Base-by-base conservation (phyloP, 345 rosid genomes). In the Xanthoceras sorbifolium region DNA sequence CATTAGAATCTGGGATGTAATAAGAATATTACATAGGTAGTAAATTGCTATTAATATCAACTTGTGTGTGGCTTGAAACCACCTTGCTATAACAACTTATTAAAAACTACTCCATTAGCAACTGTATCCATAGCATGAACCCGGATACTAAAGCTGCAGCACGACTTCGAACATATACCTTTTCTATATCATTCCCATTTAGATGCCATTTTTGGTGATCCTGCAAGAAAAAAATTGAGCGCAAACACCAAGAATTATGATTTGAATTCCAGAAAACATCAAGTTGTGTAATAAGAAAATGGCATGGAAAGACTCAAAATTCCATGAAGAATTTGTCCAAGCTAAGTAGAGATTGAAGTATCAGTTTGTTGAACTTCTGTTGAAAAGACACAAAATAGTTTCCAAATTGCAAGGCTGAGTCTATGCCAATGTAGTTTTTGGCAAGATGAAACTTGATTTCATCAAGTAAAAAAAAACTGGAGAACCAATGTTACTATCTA, bases 1-100 rank as follows among this genome's bases (percentile, higher is more conserved):
- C 46, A 28, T 32, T 3, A 10, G n/a, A n/a, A 31, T 34, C 50
- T 55, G 62, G 55, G 38, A 48, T 32, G 38, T 29, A 63, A 20
- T 46, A 42, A 29, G 8, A 63, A 64, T 12, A 42, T 64, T 63
- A 23, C 71, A 38, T n/a, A 40, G 52, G 31, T 40, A n/a, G 44
- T 46, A 74, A 34, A 74, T 28, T 74, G 42, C 31, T 63, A 74
- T 22, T 60, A 60, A 60, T 25, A 60, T 60, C 29, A 59, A 50
- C 55, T 17, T 63, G 42, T 46, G n/a, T 22, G 31, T 18, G 68
- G 57, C 76, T 54, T 20, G 22, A 62, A 1, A 63, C 60, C 60
- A 63, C 4, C 42, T 62, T 73, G 69, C 68, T 31, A 26, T 61
- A 64, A 61, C 46, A 48, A 20, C 38, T 74, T 74, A 74, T 74